Evolutionary conservation across 805 yeast species (phyloP).

Genomic region (Kluyveromyces starmeri): DNA sequence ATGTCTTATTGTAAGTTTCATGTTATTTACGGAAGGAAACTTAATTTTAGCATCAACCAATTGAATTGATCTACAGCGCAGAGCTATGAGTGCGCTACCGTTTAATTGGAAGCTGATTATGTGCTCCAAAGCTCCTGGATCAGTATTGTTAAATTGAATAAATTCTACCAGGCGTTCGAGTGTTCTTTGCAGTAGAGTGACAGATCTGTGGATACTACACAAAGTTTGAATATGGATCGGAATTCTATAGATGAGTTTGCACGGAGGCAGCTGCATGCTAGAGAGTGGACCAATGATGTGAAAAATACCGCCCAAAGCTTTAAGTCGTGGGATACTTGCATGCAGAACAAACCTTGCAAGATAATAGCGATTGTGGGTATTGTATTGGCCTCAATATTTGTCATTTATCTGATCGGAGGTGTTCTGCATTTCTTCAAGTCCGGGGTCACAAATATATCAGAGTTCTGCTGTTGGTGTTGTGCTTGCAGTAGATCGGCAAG

Average conservation of each 20-base stretch:
- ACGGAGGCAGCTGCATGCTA: neutral
- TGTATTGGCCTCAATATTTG: constrained; percentile 44
- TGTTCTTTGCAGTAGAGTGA: too few relatives aligned
- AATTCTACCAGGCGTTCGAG: too few relatives aligned
- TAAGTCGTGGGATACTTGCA: constrained; percentile 67
- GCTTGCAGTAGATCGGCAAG: constrained; percentile 19
- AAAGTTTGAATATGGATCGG: neutral
- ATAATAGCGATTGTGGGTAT: constrained; percentile 70
- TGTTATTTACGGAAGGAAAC: too few relatives aligned
- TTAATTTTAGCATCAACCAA: too few relatives aligned
- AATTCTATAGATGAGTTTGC: neutral
- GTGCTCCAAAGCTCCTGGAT: too few relatives aligned
- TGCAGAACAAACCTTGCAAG: constrained; percentile 69
- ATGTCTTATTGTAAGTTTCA: too few relatives aligned
- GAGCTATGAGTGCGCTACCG: too few relatives aligned
- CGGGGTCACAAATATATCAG: constrained; percentile 43
- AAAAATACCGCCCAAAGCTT: constrained; percentile 38
- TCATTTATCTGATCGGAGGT: constrained; percentile 48
- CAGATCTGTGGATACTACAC: too few relatives aligned
- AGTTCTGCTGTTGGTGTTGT: constrained; percentile 48
- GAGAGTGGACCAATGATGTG: constrained; percentile 16
- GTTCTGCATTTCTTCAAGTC: constrained; percentile 48
- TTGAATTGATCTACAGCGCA: too few relatives aligned
- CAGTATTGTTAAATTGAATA: too few relatives aligned
- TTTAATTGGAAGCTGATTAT: too few relatives aligned